Percentiles rank a stretch among this genome's conserved stretches.
phyloP scores from a whole-genome alignment of 192 early-diverging fungal genomes.

The Podila epigama region DNA sequence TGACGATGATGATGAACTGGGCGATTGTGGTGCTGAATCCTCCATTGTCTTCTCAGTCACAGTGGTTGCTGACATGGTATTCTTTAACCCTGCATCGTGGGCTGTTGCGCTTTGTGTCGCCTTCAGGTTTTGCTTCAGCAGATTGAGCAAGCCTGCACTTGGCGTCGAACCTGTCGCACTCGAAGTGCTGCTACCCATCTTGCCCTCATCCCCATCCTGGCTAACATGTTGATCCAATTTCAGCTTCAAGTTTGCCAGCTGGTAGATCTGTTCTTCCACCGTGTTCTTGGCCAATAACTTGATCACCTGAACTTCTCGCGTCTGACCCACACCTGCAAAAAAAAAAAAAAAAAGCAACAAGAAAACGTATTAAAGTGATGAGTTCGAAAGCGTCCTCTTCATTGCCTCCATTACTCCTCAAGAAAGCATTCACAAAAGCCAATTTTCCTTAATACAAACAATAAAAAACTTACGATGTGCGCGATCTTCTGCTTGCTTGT shows the following conservation, averaged over 20 bases:
- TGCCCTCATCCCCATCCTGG: conserved; percentile 10
- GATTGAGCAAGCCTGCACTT: conserved; percentile 43
- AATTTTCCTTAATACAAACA: not conserved
- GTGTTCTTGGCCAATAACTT: conserved; percentile 71
- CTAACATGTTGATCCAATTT: conserved; percentile 62
- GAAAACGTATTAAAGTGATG: not conserved
- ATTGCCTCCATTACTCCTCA: no score
- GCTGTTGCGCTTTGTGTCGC: not conserved
- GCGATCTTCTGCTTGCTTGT: conserved; percentile 85
- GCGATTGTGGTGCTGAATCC: not conserved
- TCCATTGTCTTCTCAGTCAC: not conserved
- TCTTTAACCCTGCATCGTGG: not conserved
- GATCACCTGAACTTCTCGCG: conserved; percentile 77
- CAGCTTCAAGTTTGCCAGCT: conserved; percentile 65
- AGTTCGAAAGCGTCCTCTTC: not conserved
- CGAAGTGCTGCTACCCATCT: not conserved
- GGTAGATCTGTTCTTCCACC: conserved; percentile 76
- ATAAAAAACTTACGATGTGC: conserved; percentile 68
- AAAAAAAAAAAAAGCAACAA: not conserved
- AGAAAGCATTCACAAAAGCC: not conserved
- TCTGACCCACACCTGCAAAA: conserved; percentile 77
- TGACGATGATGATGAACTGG: not conserved
- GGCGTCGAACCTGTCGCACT: conserved; percentile 11
- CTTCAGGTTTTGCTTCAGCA: conserved; percentile 37
- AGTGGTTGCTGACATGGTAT: not conserved